A percentile compares a stretch with the other conserved stretches of the same genome.
Evolutionary conservation across 1,284 basidiomycete genomes (phyloP).

Genomic region (Stereum hirsutum): DNA sequence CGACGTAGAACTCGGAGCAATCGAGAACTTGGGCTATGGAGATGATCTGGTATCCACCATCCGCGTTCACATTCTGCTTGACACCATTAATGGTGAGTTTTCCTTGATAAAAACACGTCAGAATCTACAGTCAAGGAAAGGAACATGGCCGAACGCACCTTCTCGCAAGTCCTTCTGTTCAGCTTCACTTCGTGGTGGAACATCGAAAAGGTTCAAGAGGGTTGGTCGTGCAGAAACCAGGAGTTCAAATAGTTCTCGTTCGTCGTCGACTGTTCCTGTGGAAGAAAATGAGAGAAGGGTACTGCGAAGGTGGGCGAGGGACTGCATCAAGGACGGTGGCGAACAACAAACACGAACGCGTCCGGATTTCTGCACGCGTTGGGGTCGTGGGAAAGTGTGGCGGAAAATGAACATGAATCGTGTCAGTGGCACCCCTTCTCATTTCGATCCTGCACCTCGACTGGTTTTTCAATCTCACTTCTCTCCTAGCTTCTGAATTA

Average conservation of each 20-base stretch:
- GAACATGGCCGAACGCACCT: slow-evolving; percentile 35
- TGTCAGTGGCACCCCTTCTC: too few relatives aligned
- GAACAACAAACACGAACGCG: too few relatives aligned
- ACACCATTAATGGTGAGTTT: slow-evolving; percentile 51
- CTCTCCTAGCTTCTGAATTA: too few relatives aligned
- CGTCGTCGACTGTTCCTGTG: slow-evolving; percentile 35
- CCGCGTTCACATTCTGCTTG: slow-evolving; percentile 55
- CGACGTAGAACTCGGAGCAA: slow-evolving; percentile 69
- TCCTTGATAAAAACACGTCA: slow-evolving; percentile 29
- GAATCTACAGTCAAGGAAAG: not conserved
- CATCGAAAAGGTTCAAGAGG: slow-evolving; percentile 53
- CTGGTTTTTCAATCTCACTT: too few relatives aligned
- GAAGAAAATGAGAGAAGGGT: slow-evolving; percentile 30
- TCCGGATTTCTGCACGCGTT: too few relatives aligned
- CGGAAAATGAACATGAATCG: too few relatives aligned
- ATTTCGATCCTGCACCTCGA: too few relatives aligned
- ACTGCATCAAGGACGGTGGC: slow-evolving; percentile 25
- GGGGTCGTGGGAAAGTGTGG: too few relatives aligned
- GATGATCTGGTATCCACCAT: slow-evolving; percentile 66
- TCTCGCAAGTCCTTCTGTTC: slow-evolving; percentile 69
- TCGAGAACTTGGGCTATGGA: slow-evolving; percentile 72
- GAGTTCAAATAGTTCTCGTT: slow-evolving; percentile 70
- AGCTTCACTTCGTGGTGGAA: slow-evolving; percentile 47
- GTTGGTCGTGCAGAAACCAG: slow-evolving; percentile 55
- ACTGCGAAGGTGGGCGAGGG: slow-evolving; percentile 31